These are phyloP conservation scores for Skeletonema menzelii DNA, from an alignment of 108 stramenopile species.

Conservation along the genomic window DNA sequence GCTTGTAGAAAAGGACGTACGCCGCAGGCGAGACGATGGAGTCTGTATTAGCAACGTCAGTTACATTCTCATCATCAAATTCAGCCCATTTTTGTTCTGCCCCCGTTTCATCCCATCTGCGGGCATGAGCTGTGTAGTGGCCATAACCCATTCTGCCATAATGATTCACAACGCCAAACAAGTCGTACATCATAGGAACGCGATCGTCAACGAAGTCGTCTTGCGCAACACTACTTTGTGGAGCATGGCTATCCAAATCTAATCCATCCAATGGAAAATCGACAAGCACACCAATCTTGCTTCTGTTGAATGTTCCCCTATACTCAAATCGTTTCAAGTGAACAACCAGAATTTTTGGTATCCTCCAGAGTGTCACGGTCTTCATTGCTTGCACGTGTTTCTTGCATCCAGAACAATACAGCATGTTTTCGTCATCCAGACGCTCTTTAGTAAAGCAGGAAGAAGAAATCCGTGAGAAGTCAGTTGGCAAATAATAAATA, in stretches of 20 bases:
- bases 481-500: background rate
- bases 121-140: constrained; percentile 93
- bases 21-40: constrained; percentile 57
- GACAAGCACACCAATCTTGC: constrained; percentile 91
- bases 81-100: constrained; percentile 56
- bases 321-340: constrained; percentile 97
- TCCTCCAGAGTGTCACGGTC: constrained; percentile 91
- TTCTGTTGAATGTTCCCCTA: constrained; percentile 44
- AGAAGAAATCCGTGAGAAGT: background rate
- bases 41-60: constrained; percentile 7
- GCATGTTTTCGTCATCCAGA: constrained; percentile 86
- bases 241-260: constrained; percentile 64
- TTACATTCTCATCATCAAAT: constrained; percentile 79
- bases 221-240: constrained; percentile 1
- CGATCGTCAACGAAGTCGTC: constrained; percentile 45
- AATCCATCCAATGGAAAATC: constrained; percentile 86
- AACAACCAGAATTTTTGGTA: constrained; percentile 93
- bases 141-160: constrained; percentile 95
- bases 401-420: constrained; percentile 92
- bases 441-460: constrained; percentile 52
- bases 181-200: constrained; percentile 86
- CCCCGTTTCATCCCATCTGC: constrained; percentile 65
- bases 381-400: constrained; percentile 90
- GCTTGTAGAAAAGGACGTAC: constrained; percentile 80
- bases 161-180: constrained; percentile 96